Percentiles rank a stretch among this genome's conserved stretches.
Evolutionary conservation across 2,329 filamentous ascomycete species (phyloP).

Genomic region (Cadophora gregata): DNA sequence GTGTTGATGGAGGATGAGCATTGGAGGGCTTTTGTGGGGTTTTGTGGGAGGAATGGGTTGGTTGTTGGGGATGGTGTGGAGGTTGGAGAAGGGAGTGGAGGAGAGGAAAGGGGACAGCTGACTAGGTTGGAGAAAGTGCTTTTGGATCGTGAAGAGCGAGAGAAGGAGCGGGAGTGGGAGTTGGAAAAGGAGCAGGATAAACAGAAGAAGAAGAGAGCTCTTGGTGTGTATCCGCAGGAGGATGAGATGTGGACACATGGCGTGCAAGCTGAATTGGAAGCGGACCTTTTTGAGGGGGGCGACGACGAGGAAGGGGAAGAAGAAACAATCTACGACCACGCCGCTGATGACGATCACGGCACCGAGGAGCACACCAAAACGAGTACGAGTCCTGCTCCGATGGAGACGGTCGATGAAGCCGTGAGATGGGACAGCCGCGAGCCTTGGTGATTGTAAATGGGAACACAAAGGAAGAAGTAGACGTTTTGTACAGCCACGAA

Average conservation of each 20-base stretch:
- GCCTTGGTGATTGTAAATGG: too few species aligned
- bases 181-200: background rate
- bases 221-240: slow-evolving; percentile 8
- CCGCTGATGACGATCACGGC: background rate
- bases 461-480: too few species aligned
- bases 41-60: slow-evolving; percentile 30
- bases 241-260: slow-evolving; percentile 4
- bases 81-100: background rate
- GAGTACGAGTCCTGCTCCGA: too few species aligned
- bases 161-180: background rate
- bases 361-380: background rate
- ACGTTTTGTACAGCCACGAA: too few species aligned
- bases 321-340: background rate
- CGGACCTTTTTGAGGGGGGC: background rate
- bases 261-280: background rate
- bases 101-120: background rate
- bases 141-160: background rate
- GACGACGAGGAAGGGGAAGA: background rate
- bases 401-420: too few species aligned
- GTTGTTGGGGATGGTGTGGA: slow-evolving; percentile 8
- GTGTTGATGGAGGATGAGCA: slow-evolving; percentile 25
- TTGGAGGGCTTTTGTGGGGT: slow-evolving; percentile 30
- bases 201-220: background rate
- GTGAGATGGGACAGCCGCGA: too few species aligned
- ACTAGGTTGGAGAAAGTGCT: slow-evolving; percentile 14